Conservation (phyloP, 2,329 filamentous ascomycete genomes). For the Trichophyton mentagrophytes region DNA sequence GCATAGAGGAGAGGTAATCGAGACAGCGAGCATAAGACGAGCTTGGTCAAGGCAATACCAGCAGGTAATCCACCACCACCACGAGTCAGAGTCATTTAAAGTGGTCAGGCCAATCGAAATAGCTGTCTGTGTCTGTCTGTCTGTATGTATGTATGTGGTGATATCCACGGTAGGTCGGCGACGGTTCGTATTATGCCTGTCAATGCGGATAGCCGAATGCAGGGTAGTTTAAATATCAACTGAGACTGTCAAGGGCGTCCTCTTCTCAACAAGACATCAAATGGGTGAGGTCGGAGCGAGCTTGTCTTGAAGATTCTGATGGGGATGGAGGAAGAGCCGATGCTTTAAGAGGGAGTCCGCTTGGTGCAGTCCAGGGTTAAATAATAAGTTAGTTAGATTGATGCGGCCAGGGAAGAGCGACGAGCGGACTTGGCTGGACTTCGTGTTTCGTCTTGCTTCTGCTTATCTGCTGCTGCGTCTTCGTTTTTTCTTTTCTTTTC, state of each 20-base stretch:
- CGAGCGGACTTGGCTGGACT: background rate
- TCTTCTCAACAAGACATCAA: background rate
- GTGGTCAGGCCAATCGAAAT: background rate
- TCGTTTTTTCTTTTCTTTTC: background rate
- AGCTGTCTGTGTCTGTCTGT: background rate
- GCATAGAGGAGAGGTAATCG: slow-evolving; percentile 29
- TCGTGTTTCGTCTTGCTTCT: too few species aligned
- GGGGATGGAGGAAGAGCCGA: background rate
- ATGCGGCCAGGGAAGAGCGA: background rate
- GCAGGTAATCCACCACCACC: slow-evolving; percentile 28
- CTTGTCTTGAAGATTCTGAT: background rate
- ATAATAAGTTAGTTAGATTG: background rate
- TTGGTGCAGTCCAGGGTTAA: background rate
- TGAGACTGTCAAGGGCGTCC: background rate
- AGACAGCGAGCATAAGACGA: slow-evolving; percentile 26
- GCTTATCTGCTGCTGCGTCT: background rate
- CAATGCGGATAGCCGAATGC: background rate
- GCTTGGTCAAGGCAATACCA: slow-evolving; percentile 30
- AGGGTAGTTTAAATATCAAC: background rate
- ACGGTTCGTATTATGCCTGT: background rate
- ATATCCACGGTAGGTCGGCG: background rate
- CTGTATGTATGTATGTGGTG: background rate
- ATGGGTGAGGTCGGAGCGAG: background rate
- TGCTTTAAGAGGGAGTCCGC: background rate
- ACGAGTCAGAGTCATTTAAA: slow-evolving; percentile 18